Base-by-base conservation (phyloP, 2,329 filamentous ascomycete species). In the Colletotrichum shisoi region DNA sequence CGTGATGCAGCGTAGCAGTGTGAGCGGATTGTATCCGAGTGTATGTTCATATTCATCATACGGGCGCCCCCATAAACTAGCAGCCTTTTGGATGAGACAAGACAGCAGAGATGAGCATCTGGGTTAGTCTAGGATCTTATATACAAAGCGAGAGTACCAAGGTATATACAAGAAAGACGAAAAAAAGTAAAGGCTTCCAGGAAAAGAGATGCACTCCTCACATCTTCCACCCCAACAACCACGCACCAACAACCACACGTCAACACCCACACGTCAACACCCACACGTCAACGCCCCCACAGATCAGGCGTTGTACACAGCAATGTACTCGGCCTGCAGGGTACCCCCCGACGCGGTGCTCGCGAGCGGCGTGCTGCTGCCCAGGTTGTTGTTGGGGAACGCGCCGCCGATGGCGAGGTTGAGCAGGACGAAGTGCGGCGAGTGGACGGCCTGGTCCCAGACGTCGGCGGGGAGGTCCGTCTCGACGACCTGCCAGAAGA, bases 391-490 rank as follows among this genome's bases (percentile, higher is more conserved):
- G 44, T 69, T 62, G n/a, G 79, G 77, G 44, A 81, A 78, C 11
- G 72, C 65, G 13, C 79, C 78, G 40, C 79, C 79, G 3, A 81
- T 76, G 19, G 79, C 79, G 24, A 80, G 74, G 68, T 81, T 79
- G 21, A 81, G 69, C 52, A 81, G 62, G 24, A 81, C 68, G 70
- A 80, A 78, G 63, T 78, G 75, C 6, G 62, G 67, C 49, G 70
- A 67, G 34, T 73, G 73, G 4, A 75, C 74, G 8, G 79, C 53
- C 44, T 71, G 69, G 0, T 49, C 48, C 79, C 79, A 80, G 17
- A 75, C 74, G 24, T 71, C 54, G 48, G 73, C 72, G 3, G 71
- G 71, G 8, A 80, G 64, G 0, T 72, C 71, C 1, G 65, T 62
- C 17, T 75, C 71, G 13, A 54, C 70, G 7, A 80, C 39, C 17